These are phyloP conservation scores for Cryptosporidium canis DNA, from an alignment of 169 alveolate genomes.

Conservation along the genomic window DNA sequence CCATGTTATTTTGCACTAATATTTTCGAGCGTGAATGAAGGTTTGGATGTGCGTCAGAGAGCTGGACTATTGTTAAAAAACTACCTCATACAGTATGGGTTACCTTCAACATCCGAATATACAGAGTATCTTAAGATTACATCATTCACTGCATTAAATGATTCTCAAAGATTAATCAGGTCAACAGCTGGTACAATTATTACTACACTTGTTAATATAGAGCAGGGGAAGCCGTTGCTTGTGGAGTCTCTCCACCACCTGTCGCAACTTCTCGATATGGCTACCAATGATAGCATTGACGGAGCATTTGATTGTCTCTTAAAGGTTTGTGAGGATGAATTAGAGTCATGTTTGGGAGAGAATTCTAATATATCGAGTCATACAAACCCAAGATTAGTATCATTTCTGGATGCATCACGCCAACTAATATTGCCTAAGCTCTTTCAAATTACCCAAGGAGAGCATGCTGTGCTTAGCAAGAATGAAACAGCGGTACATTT, in stretches of 20 bases:
- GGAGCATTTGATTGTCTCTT: slow-evolving; percentile 79
- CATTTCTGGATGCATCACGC: slow-evolving; percentile 58
- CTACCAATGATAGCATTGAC: slow-evolving; percentile 79
- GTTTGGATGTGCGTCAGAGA: slow-evolving; percentile 80
- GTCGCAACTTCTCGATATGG: slow-evolving; percentile 76
- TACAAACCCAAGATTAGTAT: slow-evolving; percentile 3
- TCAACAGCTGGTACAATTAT: slow-evolving; percentile 82
- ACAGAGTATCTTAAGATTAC: slow-evolving; percentile 72
- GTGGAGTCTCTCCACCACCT: slow-evolving; percentile 79
- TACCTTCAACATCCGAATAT: slow-evolving; percentile 71
- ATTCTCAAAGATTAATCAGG: slow-evolving; percentile 76
- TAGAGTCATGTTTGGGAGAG: slow-evolving; percentile 73
- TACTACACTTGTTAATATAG: slow-evolving; percentile 77
- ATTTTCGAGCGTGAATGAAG: slow-evolving; percentile 36
- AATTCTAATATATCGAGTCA: slow-evolving; percentile 10
- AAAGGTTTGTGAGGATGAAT: slow-evolving; percentile 79
- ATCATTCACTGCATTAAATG: slow-evolving; percentile 73
- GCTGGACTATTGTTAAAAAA: slow-evolving; percentile 83
- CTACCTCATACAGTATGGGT: slow-evolving; percentile 73
- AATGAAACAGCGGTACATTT: slow-evolving; percentile 28
- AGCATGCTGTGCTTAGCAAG: slow-evolving; percentile 19
- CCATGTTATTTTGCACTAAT: slow-evolving; percentile 65
- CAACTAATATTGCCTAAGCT: slow-evolving; percentile 43
- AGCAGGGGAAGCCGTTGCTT: slow-evolving; percentile 79
- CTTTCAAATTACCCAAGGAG: slow-evolving; percentile 21